Evolutionary conservation across 2,329 filamentous ascomycete species (phyloP), one percentile per base, ranked within the genome.

Genomic region (Colletotrichum sp.): DNA sequence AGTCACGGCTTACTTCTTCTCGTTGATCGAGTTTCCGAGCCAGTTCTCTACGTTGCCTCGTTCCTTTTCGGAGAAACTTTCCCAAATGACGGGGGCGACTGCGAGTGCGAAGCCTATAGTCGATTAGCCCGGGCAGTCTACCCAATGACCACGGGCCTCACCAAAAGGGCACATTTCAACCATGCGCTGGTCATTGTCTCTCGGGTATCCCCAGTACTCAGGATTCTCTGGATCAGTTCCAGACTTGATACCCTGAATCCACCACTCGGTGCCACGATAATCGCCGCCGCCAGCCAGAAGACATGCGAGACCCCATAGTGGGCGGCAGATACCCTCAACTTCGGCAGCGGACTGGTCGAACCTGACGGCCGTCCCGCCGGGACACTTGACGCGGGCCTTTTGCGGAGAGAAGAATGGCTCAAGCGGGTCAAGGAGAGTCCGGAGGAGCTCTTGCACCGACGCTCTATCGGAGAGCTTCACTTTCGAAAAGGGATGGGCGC

Each of bases 101-200:
- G 93, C 93, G 67, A 96, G 86, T 2, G 93, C 90, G 78, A 91
- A 96, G 1, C 94, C 86, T 87, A 18, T 51, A 12, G 4, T 72
- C 8, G 4, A 36, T 68, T 34, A 74, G 63, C 18, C 18, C 13
- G 3, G 16, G 15, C 33, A 33, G 15, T 3, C 5, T 13, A n/a
- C 12, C 7, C 11, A 6, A 21, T 6, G 5, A 36, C 16, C 24
- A 13, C 1, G 15, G 8, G 21, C 16, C 79, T 74, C 80, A 87
- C 87, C 94, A 72, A 96, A 87, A 1, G 94, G 93, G 79, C 93
- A 95, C 88, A 95, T 94, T 81, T 96, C 94, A 4, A 96, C 94
- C 94, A 96, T 96, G 31, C 94, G 87, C 85, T 96, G 94, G 79
- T 96, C 94, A 71, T 93, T 91, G 79, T 95, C 93, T 76, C 91